phyloP scores from a whole-genome alignment of 139 green algal species.

The Tetradesmus lagerheimii region DNA sequence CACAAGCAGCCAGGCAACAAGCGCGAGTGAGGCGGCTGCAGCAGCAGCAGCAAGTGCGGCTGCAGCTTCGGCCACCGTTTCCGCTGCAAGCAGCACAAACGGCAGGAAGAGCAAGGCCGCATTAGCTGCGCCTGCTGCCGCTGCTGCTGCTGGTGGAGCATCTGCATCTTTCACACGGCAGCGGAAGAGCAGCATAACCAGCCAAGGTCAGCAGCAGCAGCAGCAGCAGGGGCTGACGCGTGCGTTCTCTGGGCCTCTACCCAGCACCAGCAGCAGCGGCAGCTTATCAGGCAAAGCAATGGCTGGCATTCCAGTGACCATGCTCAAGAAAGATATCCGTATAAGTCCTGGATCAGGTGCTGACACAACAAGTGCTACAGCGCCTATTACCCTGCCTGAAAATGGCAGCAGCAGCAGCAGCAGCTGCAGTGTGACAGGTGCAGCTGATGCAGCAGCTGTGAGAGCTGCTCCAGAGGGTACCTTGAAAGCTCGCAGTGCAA shows the following conservation, averaged over 20 bases:
- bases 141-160: neutral
- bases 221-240: constrained; percentile 8
- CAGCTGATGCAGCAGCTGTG: neutral
- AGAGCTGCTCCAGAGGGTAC: neutral
- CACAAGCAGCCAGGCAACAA: neutral
- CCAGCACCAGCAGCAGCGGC: neutral
- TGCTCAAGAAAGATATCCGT: neutral
- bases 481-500: neutral
- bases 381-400: neutral
- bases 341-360: neutral
- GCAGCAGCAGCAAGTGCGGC: constrained; percentile 25
- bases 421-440: neutral
- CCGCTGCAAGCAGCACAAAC: neutral
- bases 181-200: neutral
- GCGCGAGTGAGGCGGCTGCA: neutral
- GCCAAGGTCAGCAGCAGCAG: neutral
- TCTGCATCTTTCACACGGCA: neutral
- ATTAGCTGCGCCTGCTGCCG: neutral
- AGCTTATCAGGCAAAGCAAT: neutral
- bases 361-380: neutral
- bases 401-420: neutral
- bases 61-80: neutral
- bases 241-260: neutral
- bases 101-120: neutral
- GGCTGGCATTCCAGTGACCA: neutral